Base-by-base conservation (phyloP, 139 green algal genomes). In the Gonium pectorale region DNA sequence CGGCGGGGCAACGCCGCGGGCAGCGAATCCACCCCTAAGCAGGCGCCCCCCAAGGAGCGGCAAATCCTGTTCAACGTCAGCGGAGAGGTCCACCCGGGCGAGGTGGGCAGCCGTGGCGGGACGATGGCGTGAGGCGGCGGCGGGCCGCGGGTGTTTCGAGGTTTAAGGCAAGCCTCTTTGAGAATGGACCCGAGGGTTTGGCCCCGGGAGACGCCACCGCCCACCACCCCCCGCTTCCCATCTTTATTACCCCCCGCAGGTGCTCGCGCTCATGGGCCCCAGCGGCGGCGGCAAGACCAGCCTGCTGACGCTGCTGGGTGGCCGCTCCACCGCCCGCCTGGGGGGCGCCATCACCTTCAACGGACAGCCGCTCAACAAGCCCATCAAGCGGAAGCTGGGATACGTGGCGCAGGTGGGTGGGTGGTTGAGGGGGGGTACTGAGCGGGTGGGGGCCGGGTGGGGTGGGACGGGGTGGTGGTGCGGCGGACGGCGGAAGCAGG, bases 221-320 rank as follows among this genome's bases (percentile, higher is more conserved):
- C 3, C 54, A 31, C 24, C 31, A 9, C 0, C 67, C 9, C 40
- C 41, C 26, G 33, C 29, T 54, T 5, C 22, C 62, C 27, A 54
- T 49, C 13, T n/a, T 7, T 40, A 5, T 41, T 44, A 24, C 29
- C 26, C 15, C 38, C 38, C 19, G 17, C 49, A 86, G 56, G 43
- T 88, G 22, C 46, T 89, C 21, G 79, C 74, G 26, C 72, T 90
- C 24, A 93, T 93, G 89, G 93, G 94, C 19, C 95, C 95, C 17
- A 90, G 64, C 64, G 95, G 95, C 35, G 90, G 78, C 49, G 96
- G 95, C 73, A 98, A 98, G 86, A 97, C 93, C 31, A 92, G 87
- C 2, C 89, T 98, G 67, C 87, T 98, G 43, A 67, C 83, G 17
- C 86, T 97, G 66, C 74, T 97, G 52, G 93, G 92, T 31, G 92